A percentile compares a stretch with the other conserved stretches of the same genome.
Evolutionary conservation across 2,329 filamentous ascomycete species (phyloP).

Genomic region (Tolypocladium inflatum): DNA sequence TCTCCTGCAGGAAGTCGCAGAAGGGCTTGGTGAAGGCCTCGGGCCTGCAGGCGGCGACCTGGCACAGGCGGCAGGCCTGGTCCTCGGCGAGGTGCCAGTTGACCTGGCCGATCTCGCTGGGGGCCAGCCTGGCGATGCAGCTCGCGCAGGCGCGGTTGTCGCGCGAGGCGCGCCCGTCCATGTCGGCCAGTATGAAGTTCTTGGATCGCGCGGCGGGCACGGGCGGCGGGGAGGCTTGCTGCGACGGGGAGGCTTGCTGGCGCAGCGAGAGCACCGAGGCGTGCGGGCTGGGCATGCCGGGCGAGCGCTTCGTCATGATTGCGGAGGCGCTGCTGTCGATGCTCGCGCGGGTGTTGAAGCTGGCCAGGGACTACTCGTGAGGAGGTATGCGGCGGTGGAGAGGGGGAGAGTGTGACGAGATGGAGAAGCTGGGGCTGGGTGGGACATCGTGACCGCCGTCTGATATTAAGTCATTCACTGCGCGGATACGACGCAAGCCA

Average conservation of each 20-base stretch:
- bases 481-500: neutral
- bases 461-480: neutral
- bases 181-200: slow-evolving; percentile 40
- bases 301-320: slow-evolving; percentile 23
- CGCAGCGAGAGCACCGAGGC: slow-evolving; percentile 36
- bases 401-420: neutral
- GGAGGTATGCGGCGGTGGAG: neutral
- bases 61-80: slow-evolving; percentile 25
- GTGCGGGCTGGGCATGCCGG: slow-evolving; percentile 33
- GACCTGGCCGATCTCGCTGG: slow-evolving; percentile 18
- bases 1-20: slow-evolving; percentile 75
- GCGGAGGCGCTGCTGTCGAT: neutral
- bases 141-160: slow-evolving; percentile 28
- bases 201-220: slow-evolving; percentile 11
- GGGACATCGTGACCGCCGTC: neutral
- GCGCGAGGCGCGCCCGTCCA: slow-evolving; percentile 22
- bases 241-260: slow-evolving; percentile 23
- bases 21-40: slow-evolving; percentile 75
- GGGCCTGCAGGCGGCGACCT: slow-evolving; percentile 32
- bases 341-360: neutral
- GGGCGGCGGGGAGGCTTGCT: neutral
- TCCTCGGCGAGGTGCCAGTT: slow-evolving; percentile 18
- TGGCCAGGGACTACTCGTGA: neutral
- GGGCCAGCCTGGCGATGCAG: slow-evolving; percentile 25
- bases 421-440: neutral